phyloP scores from a whole-genome alignment of 225 moss, liverwort and hornwort genomes.

The Pleurozium schreberi region DNA sequence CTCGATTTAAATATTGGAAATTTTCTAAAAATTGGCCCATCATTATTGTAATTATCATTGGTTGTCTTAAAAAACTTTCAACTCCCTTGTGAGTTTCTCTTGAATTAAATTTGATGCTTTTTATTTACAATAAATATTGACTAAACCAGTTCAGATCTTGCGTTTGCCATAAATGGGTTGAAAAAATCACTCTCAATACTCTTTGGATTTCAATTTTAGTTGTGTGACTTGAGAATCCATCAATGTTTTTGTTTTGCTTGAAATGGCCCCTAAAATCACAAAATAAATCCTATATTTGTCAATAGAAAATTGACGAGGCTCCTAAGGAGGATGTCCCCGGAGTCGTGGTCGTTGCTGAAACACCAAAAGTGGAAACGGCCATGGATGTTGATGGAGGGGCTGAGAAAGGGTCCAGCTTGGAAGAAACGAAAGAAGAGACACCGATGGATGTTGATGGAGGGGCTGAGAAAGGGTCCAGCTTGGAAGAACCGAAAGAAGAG shows the following conservation, averaged over 20 bases:
- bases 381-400: no score
- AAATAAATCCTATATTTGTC: background rate
- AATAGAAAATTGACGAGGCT: background rate
- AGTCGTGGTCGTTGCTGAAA: background rate
- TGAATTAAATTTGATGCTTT: background rate
- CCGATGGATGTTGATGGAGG: background rate
- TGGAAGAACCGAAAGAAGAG: slow-evolving; percentile 23
- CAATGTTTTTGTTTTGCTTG: background rate
- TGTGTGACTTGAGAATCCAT: no score
- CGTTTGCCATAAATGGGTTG: fast-evolving
- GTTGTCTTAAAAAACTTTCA: background rate
- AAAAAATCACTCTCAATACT: background rate
- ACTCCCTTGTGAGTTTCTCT: background rate
- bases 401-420: no score
- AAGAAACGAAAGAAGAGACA: no score
- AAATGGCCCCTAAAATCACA: fast-evolving
- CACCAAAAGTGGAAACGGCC: slow-evolving; percentile 27
- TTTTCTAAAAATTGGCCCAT: background rate
- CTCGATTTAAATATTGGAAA: background rate
- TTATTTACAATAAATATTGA: background rate
- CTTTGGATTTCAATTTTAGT: background rate
- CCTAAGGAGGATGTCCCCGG: background rate
- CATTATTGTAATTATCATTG: background rate
- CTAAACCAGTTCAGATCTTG: background rate
- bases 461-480: slow-evolving; percentile 13